Conservation (phyloP, 228 moss, liverwort and hornwort species). For the Sphagnum magellanicum region DNA sequence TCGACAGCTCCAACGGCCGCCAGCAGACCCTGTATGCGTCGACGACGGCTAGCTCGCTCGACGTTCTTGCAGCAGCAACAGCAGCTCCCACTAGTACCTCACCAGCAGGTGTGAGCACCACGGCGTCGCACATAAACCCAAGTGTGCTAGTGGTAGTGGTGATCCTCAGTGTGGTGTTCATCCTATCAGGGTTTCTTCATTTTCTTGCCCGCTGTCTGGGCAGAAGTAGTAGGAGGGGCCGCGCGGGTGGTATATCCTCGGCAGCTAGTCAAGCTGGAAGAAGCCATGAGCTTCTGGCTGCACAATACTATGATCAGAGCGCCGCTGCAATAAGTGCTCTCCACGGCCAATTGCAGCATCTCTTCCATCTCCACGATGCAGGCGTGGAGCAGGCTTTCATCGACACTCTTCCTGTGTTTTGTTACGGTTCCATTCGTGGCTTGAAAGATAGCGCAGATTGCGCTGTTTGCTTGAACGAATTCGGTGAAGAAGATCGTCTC, state of each 20-base stretch:
- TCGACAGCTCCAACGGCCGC: no score
- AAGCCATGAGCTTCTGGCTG: no score
- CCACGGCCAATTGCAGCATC: neutral
- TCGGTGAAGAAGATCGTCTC: slow-evolving; percentile 22
- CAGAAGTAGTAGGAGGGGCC: neutral
- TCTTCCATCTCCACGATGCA: neutral
- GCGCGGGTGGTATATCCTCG: neutral
- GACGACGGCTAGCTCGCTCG: no score
- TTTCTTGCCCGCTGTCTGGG: slow-evolving; percentile 40
- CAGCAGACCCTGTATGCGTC: no score
- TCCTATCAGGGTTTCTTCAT: slow-evolving; percentile 41
- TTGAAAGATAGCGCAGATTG: slow-evolving; percentile 1
- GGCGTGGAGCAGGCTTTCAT: slow-evolving; percentile 2
- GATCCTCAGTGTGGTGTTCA: slow-evolving; percentile 39
- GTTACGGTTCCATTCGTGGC: neutral
- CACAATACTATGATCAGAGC: no score
- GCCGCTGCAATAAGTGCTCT: neutral
- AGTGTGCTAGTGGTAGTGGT: slow-evolving; percentile 50
- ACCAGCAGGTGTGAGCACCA: neutral
- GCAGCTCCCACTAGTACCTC: no score
- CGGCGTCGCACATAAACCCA: slow-evolving; percentile 14
- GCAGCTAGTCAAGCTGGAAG: neutral
- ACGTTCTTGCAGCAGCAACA: no score
- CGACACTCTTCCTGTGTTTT: slow-evolving; percentile 2
- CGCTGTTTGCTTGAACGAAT: slow-evolving; percentile 1